phyloP scores from a whole-genome alignment of 176 grass and related monocot genomes.

The Avena atlantica region DNA sequence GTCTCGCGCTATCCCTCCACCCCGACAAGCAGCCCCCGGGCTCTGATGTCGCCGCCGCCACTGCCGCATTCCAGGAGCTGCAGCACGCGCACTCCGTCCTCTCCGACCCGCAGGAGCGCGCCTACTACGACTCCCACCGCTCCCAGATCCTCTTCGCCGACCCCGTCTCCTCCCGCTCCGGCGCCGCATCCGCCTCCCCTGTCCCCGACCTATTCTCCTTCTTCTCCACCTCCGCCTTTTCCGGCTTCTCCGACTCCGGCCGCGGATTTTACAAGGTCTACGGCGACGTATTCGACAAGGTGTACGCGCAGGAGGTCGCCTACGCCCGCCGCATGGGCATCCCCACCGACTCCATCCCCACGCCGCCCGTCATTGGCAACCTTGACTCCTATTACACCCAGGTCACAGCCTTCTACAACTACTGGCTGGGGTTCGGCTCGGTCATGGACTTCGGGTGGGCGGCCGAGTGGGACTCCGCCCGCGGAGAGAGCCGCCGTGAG shows the following conservation, averaged over 20 bases:
- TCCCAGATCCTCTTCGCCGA: constrained; percentile 93
- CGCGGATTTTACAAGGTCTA: constrained; percentile 97
- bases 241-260: constrained; percentile 81
- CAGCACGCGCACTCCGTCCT: constrained; percentile 89
- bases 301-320: constrained; percentile 77
- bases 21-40: constrained; percentile 77
- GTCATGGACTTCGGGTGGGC: constrained; percentile 94
- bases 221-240: constrained; percentile 74
- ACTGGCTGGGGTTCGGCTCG: constrained; percentile 79
- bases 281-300: constrained; percentile 76
- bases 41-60: constrained; percentile 58
- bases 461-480: constrained; percentile 68
- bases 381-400: constrained; percentile 78
- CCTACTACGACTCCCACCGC: constrained; percentile 94
- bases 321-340: constrained; percentile 76
- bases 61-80: constrained; percentile 94
- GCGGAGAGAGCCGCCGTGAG: constrained; percentile 69
- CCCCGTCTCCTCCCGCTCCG: constrained; percentile 39
- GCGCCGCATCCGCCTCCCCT: constrained; percentile 52
- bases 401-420: constrained; percentile 84
- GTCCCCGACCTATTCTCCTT: constrained; percentile 79
- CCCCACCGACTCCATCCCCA: constrained; percentile 48
- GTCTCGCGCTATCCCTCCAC: constrained; percentile 89
- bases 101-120: constrained; percentile 84
- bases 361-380: constrained; percentile 80